A percentile compares a stretch with the other conserved stretches of the same genome.
phyloP scores from a whole-genome alignment of 768 basidiomycete species.

The Psilocybe sp. region DNA sequence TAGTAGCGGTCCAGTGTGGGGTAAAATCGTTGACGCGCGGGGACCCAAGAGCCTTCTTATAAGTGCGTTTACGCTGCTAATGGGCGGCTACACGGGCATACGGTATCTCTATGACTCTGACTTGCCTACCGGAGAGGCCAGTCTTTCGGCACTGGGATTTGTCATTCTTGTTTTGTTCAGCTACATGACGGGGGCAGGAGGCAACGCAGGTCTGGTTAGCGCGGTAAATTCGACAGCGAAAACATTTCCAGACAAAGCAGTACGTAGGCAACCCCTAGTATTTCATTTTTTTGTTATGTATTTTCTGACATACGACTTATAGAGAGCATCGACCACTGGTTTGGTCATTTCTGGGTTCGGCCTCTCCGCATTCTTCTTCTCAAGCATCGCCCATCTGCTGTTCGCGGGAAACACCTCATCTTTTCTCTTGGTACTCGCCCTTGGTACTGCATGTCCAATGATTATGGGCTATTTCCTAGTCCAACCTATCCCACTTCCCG shows the following conservation, averaged over 20 bases:
- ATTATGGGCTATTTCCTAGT: constrained; percentile 74
- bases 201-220: constrained; percentile 67
- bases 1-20: constrained; percentile 73
- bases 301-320: not conserved
- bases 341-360: constrained; percentile 86
- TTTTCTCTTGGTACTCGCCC: constrained; percentile 69
- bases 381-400: constrained; percentile 63
- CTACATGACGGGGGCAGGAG: constrained; percentile 76
- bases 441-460: constrained; percentile 82
- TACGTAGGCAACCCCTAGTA: constrained; percentile 33
- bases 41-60: constrained; percentile 72
- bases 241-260: constrained; percentile 69
- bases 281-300: constrained; percentile 1
- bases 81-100: constrained; percentile 76
- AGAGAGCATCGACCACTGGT: constrained; percentile 77
- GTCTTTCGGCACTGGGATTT: constrained; percentile 42
- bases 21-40: constrained; percentile 68
- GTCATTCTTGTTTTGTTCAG: constrained; percentile 56
- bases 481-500: constrained; percentile 61
- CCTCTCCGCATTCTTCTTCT: constrained; percentile 89
- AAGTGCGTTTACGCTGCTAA: constrained; percentile 54
- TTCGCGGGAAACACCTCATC: constrained; percentile 79
- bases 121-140: constrained; percentile 27
- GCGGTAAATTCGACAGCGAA: constrained; percentile 82
- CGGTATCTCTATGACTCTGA: constrained; percentile 62